These are phyloP conservation scores for Syncephalastrum sp. DNA, from an alignment of 371 early-diverging fungal genomes.

Conservation along the genomic window DNA sequence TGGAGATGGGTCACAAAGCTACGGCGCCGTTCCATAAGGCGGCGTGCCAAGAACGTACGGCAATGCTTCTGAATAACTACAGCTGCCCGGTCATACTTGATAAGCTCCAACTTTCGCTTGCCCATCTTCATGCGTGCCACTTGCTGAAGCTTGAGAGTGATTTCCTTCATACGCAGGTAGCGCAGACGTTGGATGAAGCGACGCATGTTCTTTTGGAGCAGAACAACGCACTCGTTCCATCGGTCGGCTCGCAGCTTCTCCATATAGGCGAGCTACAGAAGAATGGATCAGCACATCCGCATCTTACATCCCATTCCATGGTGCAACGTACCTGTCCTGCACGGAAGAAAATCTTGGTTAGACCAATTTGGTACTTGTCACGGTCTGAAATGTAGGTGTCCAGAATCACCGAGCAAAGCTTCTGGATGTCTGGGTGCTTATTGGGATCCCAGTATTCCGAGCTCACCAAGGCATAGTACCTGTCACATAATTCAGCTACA, in stretches of 20 bases:
- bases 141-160: constrained; percentile 60
- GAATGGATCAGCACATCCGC: neutral
- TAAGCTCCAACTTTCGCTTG: constrained; percentile 42
- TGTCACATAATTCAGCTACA: constrained; percentile 4
- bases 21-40: constrained; percentile 38
- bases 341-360: constrained; percentile 99
- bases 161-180: constrained; percentile 60
- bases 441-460: constrained; percentile 68
- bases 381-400: constrained; percentile 65
- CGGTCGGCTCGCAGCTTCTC: constrained; percentile 88
- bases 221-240: constrained; percentile 74
- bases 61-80: constrained; percentile 69
- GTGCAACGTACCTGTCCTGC: constrained; percentile 69
- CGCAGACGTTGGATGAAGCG: constrained; percentile 70
- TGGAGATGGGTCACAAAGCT: constrained; percentile 39
- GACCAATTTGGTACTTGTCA: constrained; percentile 95
- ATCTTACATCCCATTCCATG: neutral
- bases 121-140: constrained; percentile 67
- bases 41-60: constrained; percentile 69
- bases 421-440: constrained; percentile 47
- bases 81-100: constrained; percentile 76
- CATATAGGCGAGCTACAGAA: constrained; percentile 72
- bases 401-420: constrained; percentile 68
- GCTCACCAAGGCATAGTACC: constrained; percentile 84
- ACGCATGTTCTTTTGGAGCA: constrained; percentile 90